Evolutionary conservation across 768 basidiomycete genomes (phyloP).

Genomic region (Russula lepida): DNA sequence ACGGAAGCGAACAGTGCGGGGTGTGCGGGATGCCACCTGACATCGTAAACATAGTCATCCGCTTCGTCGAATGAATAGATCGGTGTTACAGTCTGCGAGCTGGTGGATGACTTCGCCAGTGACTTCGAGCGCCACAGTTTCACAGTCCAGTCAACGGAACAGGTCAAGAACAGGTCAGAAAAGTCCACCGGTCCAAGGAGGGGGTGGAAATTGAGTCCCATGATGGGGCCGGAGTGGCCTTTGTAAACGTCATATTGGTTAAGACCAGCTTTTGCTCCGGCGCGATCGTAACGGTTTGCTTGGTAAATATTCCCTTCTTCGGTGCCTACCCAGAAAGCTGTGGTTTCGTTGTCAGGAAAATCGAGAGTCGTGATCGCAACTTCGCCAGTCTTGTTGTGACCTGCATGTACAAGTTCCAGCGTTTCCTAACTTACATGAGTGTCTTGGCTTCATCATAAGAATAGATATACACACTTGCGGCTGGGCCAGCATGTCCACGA

Average conservation of each 20-base stretch:
- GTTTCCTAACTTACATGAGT: slow-evolving; percentile 59
- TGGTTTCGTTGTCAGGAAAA: slow-evolving; percentile 94
- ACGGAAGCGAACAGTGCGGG: slow-evolving; percentile 91
- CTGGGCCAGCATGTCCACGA: slow-evolving; percentile 97
- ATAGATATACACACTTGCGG: slow-evolving; percentile 59
- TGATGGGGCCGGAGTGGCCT: slow-evolving; percentile 89
- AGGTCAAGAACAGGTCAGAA: slow-evolving; percentile 87
- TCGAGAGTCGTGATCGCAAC: slow-evolving; percentile 90
- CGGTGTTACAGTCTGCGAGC: slow-evolving; percentile 49
- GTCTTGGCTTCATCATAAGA: neutral
- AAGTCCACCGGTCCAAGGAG: slow-evolving; percentile 87
- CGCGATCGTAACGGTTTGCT: slow-evolving; percentile 94
- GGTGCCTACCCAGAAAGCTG: slow-evolving; percentile 95
- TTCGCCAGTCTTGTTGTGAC: slow-evolving; percentile 95
- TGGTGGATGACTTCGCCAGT: slow-evolving; percentile 62
- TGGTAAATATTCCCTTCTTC: slow-evolving; percentile 98
- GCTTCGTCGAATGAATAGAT: slow-evolving; percentile 95
- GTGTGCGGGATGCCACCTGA: slow-evolving; percentile 94
- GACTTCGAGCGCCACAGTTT: slow-evolving; percentile 90
- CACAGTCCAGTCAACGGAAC: slow-evolving; percentile 96
- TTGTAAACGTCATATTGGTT: slow-evolving; percentile 90
- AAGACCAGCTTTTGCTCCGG: slow-evolving; percentile 91
- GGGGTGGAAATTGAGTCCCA: slow-evolving; percentile 93
- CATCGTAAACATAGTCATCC: slow-evolving; percentile 98
- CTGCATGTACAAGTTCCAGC: slow-evolving; percentile 77